Evolutionary conservation across 2,329 filamentous ascomycete species (phyloP).

Genomic region (Dactylellina sp.): DNA sequence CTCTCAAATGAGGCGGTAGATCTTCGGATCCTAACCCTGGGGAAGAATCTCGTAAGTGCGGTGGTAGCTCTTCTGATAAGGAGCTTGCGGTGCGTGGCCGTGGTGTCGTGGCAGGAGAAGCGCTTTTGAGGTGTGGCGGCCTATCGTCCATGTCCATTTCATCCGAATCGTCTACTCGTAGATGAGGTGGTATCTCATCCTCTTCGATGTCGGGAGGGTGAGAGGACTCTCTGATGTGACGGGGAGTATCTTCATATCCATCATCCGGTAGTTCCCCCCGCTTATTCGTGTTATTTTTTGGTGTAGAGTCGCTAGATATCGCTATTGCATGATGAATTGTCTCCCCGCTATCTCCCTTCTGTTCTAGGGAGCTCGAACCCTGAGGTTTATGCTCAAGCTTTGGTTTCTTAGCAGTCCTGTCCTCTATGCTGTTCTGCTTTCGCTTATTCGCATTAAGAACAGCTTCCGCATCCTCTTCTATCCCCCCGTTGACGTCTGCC

Average conservation of each 20-base stretch:
- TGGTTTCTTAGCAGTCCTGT: conserved; percentile 40
- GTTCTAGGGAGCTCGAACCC: not conserved
- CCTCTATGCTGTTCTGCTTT: conserved; percentile 28
- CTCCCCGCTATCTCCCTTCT: not conserved
- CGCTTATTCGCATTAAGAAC: conserved; percentile 36
- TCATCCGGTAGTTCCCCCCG: not conserved
- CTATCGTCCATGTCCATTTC: conserved; percentile 29
- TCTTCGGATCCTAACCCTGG: conserved; percentile 18
- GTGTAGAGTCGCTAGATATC: conserved; percentile 3
- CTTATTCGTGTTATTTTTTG: conserved; percentile 9
- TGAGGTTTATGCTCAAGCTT: conserved; percentile 11
- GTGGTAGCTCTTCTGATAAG: conserved; percentile 6
- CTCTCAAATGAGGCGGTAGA: conserved; percentile 24
- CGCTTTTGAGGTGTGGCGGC: conserved; percentile 13
- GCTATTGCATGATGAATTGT: not conserved
- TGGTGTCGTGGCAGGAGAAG: not conserved
- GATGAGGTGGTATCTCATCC: conserved; percentile 27
- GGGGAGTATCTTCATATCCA: conserved; percentile 8
- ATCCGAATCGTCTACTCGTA: conserved; percentile 6
- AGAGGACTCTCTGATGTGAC: not conserved
- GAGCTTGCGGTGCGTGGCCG: not conserved
- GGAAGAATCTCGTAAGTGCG: conserved; percentile 22
- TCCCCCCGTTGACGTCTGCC: not conserved
- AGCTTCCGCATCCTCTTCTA: not conserved
- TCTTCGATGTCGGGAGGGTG: conserved; percentile 5